These are phyloP conservation scores for Schwanniomyces sp. DNA, from an alignment of 805 yeast species.

Conservation along the genomic window DNA sequence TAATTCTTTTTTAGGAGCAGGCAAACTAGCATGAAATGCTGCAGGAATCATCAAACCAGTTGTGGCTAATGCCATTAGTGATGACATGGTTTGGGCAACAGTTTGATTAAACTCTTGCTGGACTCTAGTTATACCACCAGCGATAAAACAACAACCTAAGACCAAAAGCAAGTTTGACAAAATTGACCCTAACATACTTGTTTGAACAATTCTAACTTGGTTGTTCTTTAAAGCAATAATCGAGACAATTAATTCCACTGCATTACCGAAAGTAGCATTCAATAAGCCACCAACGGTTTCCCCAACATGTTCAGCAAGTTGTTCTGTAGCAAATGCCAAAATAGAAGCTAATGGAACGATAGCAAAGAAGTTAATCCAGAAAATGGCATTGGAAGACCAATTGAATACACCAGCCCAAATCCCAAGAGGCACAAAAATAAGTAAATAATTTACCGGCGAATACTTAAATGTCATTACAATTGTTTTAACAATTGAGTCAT, in stretches of 20 bases:
- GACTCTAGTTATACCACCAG: slow-evolving; percentile 84
- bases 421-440: slow-evolving; percentile 89
- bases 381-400: slow-evolving; percentile 56
- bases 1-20: slow-evolving; percentile 36
- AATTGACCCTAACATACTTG: slow-evolving; percentile 94
- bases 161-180: slow-evolving; percentile 86
- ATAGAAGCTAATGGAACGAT: slow-evolving; percentile 91
- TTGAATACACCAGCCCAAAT: slow-evolving; percentile 63
- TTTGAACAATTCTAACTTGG: slow-evolving; percentile 93
- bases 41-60: slow-evolving; percentile 92
- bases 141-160: slow-evolving; percentile 91
- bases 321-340: slow-evolving; percentile 91
- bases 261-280: slow-evolving; percentile 97
- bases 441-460: slow-evolving; percentile 72
- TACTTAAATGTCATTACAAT: slow-evolving; percentile 39
- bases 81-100: slow-evolving; percentile 97
- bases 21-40: slow-evolving; percentile 86
- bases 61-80: slow-evolving; percentile 86
- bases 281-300: slow-evolving; percentile 90
- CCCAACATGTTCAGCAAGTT: slow-evolving; percentile 82
- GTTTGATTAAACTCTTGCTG: slow-evolving; percentile 93
- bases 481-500: slow-evolving; percentile 12
- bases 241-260: slow-evolving; percentile 94
- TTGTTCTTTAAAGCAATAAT: slow-evolving; percentile 82
- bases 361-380: slow-evolving; percentile 79